phyloP scores from a whole-genome alignment of 495 filamentous ascomycete genomes.

The Tuber microsphaerosporum region DNA sequence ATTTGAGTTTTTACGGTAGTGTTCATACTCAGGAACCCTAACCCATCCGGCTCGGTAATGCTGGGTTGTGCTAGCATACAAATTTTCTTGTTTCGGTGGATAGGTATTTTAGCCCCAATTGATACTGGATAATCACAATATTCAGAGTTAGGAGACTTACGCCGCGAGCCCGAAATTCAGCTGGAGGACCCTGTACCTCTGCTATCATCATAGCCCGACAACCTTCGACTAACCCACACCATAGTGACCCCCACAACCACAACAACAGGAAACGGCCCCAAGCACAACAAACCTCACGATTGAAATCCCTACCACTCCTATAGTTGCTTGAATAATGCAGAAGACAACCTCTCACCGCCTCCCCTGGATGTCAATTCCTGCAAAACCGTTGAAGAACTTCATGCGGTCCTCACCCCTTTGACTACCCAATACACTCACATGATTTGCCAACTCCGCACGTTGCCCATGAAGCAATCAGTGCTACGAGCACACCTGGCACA shows the following conservation, averaged over 20 bases:
- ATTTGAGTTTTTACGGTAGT: too few relatives aligned
- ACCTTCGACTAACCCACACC: not conserved
- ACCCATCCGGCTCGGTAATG: not conserved
- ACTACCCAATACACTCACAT: slow-evolving; percentile 67
- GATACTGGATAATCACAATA: not conserved
- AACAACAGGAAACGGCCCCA: slow-evolving; percentile 8
- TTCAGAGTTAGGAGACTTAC: not conserved
- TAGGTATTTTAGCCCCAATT: not conserved
- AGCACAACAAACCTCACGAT: not conserved
- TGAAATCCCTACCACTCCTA: slow-evolving; percentile 15
- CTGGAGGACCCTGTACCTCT: not conserved
- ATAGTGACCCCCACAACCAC: slow-evolving; percentile 1
- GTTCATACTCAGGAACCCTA: not conserved
- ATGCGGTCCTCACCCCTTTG: slow-evolving; percentile 63
- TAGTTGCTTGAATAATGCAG: not conserved
- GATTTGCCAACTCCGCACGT: slow-evolving; percentile 62
- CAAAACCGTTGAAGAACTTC: slow-evolving; percentile 68
- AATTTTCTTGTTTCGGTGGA: not conserved
- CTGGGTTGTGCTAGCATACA: not conserved
- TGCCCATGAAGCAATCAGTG: slow-evolving; percentile 73
- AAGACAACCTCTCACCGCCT: slow-evolving; percentile 13
- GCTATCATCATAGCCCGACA: not conserved
- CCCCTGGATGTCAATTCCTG: slow-evolving; percentile 58
- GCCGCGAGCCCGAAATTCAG: not conserved
- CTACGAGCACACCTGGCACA: slow-evolving; percentile 80